Evolutionary conservation across 768 basidiomycete species (phyloP).

Genomic region (Russula abietina): DNA sequence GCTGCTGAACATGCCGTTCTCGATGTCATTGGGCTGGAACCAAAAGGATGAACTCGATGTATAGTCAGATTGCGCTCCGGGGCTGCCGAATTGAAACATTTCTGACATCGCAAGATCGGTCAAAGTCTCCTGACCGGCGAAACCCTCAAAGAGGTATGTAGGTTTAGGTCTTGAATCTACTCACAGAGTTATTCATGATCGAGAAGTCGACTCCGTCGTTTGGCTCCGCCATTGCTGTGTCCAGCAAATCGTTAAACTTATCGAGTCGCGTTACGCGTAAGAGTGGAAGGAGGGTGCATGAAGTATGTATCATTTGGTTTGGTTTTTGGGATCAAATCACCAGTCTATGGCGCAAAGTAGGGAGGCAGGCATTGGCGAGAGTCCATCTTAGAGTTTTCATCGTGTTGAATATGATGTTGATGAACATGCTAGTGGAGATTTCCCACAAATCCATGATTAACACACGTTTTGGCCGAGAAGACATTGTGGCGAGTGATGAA

Average conservation of each 20-base stretch:
- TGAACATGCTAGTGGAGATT: not conserved
- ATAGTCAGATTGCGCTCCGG: not conserved
- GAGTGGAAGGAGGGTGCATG: not conserved
- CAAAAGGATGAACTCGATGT: not conserved
- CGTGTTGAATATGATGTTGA: not conserved
- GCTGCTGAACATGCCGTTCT: not conserved
- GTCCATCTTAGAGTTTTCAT: not conserved
- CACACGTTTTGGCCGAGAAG: not conserved
- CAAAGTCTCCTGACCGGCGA: not conserved
- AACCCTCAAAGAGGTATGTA: not conserved
- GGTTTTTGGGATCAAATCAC: not conserved
- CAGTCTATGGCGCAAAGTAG: not conserved
- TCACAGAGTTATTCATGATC: not conserved
- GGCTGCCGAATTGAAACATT: not conserved
- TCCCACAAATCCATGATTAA: conserved; percentile 4
- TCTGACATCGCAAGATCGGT: not conserved
- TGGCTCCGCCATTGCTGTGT: not conserved
- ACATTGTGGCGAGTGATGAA: not conserved
- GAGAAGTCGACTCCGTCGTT: not conserved
- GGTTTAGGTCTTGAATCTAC: not conserved
- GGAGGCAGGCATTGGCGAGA: too few species aligned
- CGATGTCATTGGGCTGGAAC: not conserved
- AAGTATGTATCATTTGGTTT: not conserved
- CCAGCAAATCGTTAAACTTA: not conserved
- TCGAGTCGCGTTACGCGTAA: not conserved